A percentile compares a stretch with the other conserved stretches of the same genome.
Evolutionary conservation across 23 red algal genomes (phyloP).

Genomic region (Gracilariopsis chorda): DNA sequence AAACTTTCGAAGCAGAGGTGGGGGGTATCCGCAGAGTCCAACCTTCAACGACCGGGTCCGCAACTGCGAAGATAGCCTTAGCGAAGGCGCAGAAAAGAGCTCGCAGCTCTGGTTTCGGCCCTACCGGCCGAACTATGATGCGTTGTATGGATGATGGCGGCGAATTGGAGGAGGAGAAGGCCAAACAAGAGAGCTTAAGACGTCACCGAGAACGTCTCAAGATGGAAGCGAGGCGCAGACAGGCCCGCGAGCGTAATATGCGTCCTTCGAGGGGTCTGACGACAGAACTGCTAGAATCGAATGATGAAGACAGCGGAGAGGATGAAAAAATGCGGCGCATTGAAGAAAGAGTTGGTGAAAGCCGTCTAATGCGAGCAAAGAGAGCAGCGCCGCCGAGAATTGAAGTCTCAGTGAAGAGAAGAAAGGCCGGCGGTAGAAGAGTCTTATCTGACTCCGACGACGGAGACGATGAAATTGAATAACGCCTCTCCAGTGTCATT

Average conservation of each 20-base stretch:
- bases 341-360: slow-evolving; percentile 42
- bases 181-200: slow-evolving; percentile 26
- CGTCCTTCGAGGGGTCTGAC: slow-evolving; percentile 23
- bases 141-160: slow-evolving; percentile 43
- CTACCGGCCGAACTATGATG: slow-evolving; percentile 42
- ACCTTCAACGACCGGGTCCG: slow-evolving; percentile 23
- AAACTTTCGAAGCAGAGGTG: slow-evolving; percentile 47
- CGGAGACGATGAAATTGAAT: slow-evolving; percentile 28
- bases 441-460: slow-evolving; percentile 46
- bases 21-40: slow-evolving; percentile 24
- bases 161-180: slow-evolving; percentile 44
- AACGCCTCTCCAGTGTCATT: background rate
- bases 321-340: slow-evolving; percentile 40
- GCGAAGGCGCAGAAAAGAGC: slow-evolving; percentile 40
- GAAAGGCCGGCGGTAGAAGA: slow-evolving; percentile 34
- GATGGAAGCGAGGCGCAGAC: slow-evolving; percentile 48
- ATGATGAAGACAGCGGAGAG: slow-evolving; percentile 57
- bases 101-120: background rate
- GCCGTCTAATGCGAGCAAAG: slow-evolving; percentile 48
- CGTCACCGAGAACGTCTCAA: slow-evolving; percentile 29
- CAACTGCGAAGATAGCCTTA: slow-evolving; percentile 24
- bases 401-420: slow-evolving; percentile 48
- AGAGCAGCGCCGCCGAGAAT: background rate
- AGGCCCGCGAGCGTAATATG: slow-evolving; percentile 27
- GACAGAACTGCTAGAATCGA: slow-evolving; percentile 22